Evolutionary conservation across 2,329 filamentous ascomycete genomes (phyloP).

Genomic region (Hypoxylon rubiginosum): DNA sequence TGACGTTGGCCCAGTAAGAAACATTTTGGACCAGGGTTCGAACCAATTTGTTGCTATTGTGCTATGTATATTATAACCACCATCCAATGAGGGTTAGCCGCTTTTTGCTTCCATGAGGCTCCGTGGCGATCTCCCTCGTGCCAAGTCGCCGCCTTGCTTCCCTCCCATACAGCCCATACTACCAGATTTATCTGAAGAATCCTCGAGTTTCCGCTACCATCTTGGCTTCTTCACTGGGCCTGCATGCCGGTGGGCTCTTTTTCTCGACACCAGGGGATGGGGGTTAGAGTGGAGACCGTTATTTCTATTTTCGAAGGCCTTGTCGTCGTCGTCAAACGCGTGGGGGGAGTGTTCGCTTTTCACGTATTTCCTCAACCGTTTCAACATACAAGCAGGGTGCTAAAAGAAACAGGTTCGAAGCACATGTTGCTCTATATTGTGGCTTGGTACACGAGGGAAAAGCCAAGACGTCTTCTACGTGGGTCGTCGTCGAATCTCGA

Average conservation of each 20-base stretch:
- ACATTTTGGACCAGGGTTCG: constrained; percentile 27
- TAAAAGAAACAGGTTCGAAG: constrained; percentile 11
- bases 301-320: constrained; percentile 38
- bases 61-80: background rate
- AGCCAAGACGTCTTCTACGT: constrained; percentile 5
- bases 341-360: constrained; percentile 5
- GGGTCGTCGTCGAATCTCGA: constrained; percentile 22
- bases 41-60: background rate
- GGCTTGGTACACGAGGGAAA: background rate
- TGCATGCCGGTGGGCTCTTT: background rate
- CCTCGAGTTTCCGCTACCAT: constrained; percentile 25
- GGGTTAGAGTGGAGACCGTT: background rate
- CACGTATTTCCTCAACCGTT: background rate
- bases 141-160: constrained; percentile 31
- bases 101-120: constrained; percentile 32
- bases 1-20: constrained; percentile 39
- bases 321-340: constrained; percentile 19
- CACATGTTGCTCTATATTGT: background rate
- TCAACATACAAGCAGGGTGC: background rate
- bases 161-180: constrained; percentile 9
- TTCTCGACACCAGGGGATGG: background rate
- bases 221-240: constrained; percentile 13
- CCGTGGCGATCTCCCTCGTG: constrained; percentile 39
- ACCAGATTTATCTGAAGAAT: constrained; percentile 32
- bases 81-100: constrained; percentile 28